phyloP scores from a whole-genome alignment of 75 land plant genomes.

The Cunninghamia lanceolata region DNA sequence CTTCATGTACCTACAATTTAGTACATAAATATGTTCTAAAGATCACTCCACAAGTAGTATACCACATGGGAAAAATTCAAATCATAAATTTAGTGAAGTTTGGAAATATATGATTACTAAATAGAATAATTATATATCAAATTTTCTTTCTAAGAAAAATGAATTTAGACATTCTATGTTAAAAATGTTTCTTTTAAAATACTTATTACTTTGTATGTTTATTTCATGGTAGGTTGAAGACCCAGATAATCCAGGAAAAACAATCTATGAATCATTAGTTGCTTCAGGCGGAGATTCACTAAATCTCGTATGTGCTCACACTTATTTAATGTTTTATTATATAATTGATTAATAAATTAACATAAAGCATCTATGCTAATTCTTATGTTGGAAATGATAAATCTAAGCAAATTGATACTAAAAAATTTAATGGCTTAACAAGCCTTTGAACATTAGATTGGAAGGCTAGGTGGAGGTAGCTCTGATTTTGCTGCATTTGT shows the following conservation, averaged over 20 bases:
- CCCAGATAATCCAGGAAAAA: slow-evolving; percentile 54
- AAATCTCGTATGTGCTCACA: slow-evolving; percentile 20
- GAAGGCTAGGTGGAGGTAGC: slow-evolving; percentile 72
- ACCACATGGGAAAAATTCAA: no score
- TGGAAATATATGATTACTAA: no score
- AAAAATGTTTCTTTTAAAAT: not conserved
- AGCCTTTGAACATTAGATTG: slow-evolving; percentile 33
- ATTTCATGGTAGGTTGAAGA: slow-evolving; percentile 36
- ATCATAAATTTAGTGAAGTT: no score
- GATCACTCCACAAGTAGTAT: no score
- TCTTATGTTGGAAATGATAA: not conserved
- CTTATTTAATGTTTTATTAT: not conserved
- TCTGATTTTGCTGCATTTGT: slow-evolving; percentile 83
- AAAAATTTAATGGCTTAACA: not conserved
- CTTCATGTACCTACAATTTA: no score
- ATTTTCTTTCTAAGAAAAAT: not conserved
- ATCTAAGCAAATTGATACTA: not conserved
- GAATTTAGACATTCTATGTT: not conserved
- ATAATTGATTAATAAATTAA: not conserved
- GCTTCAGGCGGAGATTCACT: slow-evolving; percentile 29
- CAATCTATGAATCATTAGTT: slow-evolving; percentile 66
- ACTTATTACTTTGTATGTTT: not conserved
- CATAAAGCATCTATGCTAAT: not conserved
- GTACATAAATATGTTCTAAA: no score
- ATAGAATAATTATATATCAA: not conserved